Base-by-base conservation (phyloP, 306 rosid genomes). In the Castanea mollissima region DNA sequence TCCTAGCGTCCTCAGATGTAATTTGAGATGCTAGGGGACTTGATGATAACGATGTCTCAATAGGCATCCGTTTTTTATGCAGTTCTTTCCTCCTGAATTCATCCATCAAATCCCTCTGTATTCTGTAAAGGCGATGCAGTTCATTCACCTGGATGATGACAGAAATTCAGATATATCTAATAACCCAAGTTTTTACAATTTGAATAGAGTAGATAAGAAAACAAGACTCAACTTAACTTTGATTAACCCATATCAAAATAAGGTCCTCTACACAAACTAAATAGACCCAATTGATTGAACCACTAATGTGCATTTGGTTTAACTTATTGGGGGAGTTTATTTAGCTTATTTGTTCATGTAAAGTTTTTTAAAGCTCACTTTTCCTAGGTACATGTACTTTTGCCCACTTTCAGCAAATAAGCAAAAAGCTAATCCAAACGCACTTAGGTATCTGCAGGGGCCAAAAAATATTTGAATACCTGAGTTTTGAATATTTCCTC, bases 91-190 rank as follows among this genome's bases (percentile, higher is more conserved):
- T 87, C 82, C 82, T 87, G 41, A 78, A 75, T 56, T 91, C 98
- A 59, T 82, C 92, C 99, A 95, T 95, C 90, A 93, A 84, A 86
- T 93, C 97, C 82, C 82, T 91, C 57, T 95, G 99, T 81, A 74
- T 95, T 91, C 87, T 83, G 86, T 95, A 95, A 71, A 95, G 71
- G 23, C 97, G 96, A 79, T 95, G 98, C 77, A 95, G 96, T 84
- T 93, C 98, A 56, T 64, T 59, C 74, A 95, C 99, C 99, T 93
- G 92, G 38, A 80, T 71, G 67, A 80, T 75, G 78, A 75, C 46
- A 83, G 70, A 79, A 69, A 31, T 54, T 35, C 56, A 73, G 69
- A 74, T 34, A 79, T 65, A 55, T 82, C 44, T 25, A 73, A 85
- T 59, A 56, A 84, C 18, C 52, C 56, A 73, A 49, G 63, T 65